Base-by-base conservation (phyloP, 345 rosid species). In the Corchorus olitorius region DNA sequence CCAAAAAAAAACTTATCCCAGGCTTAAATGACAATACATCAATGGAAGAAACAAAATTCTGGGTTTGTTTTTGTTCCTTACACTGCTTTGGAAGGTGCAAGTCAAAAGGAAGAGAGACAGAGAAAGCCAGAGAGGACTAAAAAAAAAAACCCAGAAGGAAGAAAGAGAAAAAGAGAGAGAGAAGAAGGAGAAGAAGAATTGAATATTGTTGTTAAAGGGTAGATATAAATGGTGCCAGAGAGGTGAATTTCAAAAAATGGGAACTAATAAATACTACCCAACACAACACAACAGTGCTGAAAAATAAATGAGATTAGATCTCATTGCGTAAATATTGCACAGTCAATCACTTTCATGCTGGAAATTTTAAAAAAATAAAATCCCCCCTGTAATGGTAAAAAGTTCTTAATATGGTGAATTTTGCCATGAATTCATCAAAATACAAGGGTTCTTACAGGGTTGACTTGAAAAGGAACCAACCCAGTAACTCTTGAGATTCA, bases 61-160 rank as follows among this genome's bases (percentile, higher is more conserved):
- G 34, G 39, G 59, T 34, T 10, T 13, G 61, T 11, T 70, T 20
- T 17, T 2, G 1, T 37, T 6, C 46, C 19, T 73, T 78, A 74
- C 39, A 53, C 52, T 34, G 17, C 53, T 53, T 37, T 12, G 60
- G 80, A 71, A 71, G 69, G 72, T 79, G 78, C 79, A 63, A 71
- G 79, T 81, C 81, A 79, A 81, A 49, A 19, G 50, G 62, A 45
- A 54, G 58, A 54, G 58, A 54, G 58, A 16, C 20, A 17, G 60
- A 55, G 10, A 55, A 20, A 55, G 27, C 74, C 71, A 78, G 63
- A 55, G 4, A 4, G 17, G 16, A 15, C 3, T 14, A 4, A 34
- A 59, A 22, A 49, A 27, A 27, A 27, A 27, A 27, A 27, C 27
- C 39, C 64, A 59, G 35, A 55, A 9, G 27, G 50, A 12, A 12